Evolutionary conservation across 352 stramenopile species (phyloP).

Genomic region (Globisporangium rhizosaccharum): DNA sequence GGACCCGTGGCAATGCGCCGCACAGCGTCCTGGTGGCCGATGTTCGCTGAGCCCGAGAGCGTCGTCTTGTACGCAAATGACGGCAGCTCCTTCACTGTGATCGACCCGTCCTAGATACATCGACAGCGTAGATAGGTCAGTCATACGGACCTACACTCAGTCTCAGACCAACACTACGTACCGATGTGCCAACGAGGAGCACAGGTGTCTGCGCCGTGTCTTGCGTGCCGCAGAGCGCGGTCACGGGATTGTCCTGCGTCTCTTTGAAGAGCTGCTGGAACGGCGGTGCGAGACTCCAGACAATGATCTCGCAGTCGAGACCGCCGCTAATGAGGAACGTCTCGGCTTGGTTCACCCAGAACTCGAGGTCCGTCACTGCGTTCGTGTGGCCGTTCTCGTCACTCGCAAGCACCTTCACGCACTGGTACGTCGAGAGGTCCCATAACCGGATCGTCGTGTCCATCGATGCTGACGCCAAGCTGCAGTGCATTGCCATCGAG

Average conservation of each 20-base stretch:
- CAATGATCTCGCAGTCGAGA: conserved; percentile 77
- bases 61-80: conserved; percentile 84
- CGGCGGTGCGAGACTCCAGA: conserved; percentile 71
- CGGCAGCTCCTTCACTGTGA: conserved; percentile 80
- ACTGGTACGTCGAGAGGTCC: conserved; percentile 80
- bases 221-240: conserved; percentile 63
- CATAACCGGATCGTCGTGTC: conserved; percentile 80
- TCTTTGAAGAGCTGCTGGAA: conserved; percentile 83
- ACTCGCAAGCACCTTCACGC: conserved; percentile 63
- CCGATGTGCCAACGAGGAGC: conserved; percentile 70
- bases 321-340: conserved; percentile 84
- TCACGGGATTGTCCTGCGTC: conserved; percentile 71
- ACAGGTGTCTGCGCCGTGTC: conserved; percentile 61
- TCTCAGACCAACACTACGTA: conserved; percentile 20
- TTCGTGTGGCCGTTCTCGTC: conserved; percentile 77
- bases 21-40: conserved; percentile 70
- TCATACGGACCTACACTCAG: background rate
- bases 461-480: conserved; percentile 73
- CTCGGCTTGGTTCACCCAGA: conserved; percentile 82
- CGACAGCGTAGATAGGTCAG: background rate
- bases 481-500: conserved; percentile 4
- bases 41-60: conserved; percentile 48
- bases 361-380: conserved; percentile 81
- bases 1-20: conserved; percentile 69
- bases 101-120: conserved; percentile 51